Evolutionary conservation across 768 basidiomycete genomes (phyloP).

Genomic region (Rossbeevera mucosa): DNA sequence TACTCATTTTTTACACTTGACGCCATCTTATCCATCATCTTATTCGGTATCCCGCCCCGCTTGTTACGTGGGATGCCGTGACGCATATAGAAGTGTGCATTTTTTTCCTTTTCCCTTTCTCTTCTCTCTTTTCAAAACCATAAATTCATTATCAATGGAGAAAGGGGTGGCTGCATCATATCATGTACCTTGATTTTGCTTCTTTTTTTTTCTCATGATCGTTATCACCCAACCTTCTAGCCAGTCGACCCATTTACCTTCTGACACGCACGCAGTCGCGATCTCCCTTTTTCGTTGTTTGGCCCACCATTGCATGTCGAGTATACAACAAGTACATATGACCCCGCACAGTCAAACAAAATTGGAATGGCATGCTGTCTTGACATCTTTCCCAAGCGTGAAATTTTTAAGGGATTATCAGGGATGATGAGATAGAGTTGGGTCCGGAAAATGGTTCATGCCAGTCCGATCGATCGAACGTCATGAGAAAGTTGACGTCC

Average conservation of each 20-base stretch:
- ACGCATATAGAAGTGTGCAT: slow-evolving; percentile 25
- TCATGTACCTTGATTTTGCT: slow-evolving; percentile 12
- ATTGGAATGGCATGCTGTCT: background rate
- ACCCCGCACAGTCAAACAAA: too few relatives aligned
- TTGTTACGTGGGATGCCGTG: slow-evolving; percentile 24
- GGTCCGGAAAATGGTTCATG: background rate
- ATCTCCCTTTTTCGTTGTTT: background rate
- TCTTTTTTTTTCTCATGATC: slow-evolving; percentile 11
- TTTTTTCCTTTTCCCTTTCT: background rate
- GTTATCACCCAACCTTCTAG: slow-evolving; percentile 6
- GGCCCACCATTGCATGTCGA: background rate
- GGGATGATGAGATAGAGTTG: background rate
- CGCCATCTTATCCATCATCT: slow-evolving; percentile 30
- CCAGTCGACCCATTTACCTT: background rate
- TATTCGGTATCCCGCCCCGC: slow-evolving; percentile 19
- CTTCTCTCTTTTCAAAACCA: background rate
- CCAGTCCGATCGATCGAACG: background rate
- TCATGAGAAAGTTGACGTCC: background rate
- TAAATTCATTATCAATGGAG: slow-evolving; percentile 12
- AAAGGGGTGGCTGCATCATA: background rate
- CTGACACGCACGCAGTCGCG: background rate
- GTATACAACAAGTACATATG: background rate
- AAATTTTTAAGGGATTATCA: background rate
- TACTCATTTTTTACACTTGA: slow-evolving; percentile 1
- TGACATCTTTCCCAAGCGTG: background rate